These are phyloP conservation scores for Periconia digitata DNA, from an alignment of 2,329 filamentous ascomycete genomes.

Conservation along the genomic window DNA sequence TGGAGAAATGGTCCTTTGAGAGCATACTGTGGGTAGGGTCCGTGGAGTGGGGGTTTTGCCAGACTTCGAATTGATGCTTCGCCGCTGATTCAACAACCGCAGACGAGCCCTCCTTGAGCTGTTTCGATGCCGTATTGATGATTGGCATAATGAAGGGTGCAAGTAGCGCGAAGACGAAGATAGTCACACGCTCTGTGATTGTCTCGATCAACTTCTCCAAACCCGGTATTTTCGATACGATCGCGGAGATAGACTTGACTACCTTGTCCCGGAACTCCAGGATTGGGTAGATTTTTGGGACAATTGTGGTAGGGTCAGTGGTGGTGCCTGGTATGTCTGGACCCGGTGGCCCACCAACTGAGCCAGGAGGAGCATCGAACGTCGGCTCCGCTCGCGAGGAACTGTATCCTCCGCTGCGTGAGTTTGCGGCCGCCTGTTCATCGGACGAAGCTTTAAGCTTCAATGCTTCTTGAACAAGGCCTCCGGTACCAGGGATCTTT, in stretches of 20 bases:
- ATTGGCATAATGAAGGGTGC: constrained; percentile 91
- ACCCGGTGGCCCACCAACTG: constrained; percentile 47
- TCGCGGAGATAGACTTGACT: constrained; percentile 79
- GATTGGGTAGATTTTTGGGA: constrained; percentile 84
- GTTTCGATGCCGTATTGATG: constrained; percentile 81
- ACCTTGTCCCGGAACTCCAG: constrained; percentile 92
- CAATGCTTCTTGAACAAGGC: constrained; percentile 50
- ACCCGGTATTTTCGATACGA: constrained; percentile 89
- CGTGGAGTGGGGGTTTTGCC: constrained; percentile 50
- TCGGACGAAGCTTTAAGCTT: constrained; percentile 51
- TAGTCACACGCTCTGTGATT: constrained; percentile 87
- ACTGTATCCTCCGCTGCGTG: constrained; percentile 44
- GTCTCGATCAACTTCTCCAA: constrained; percentile 88
- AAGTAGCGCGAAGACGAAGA: constrained; percentile 87
- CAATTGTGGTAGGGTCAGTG: constrained; percentile 62
- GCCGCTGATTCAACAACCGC: constrained; percentile 60
- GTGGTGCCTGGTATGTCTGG: constrained; percentile 72
- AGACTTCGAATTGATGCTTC: constrained; percentile 54
- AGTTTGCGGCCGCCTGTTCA: constrained; percentile 47
- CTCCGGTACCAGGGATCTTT: constrained; percentile 66
- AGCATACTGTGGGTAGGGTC: constrained; percentile 56
- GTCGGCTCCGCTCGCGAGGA: constrained; percentile 37
- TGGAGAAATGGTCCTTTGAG: constrained; percentile 56
- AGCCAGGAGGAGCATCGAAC: constrained; percentile 49
- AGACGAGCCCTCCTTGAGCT: constrained; percentile 82